Conservation (phyloP, 768 basidiomycete genomes). For the Amanita inopinata region DNA sequence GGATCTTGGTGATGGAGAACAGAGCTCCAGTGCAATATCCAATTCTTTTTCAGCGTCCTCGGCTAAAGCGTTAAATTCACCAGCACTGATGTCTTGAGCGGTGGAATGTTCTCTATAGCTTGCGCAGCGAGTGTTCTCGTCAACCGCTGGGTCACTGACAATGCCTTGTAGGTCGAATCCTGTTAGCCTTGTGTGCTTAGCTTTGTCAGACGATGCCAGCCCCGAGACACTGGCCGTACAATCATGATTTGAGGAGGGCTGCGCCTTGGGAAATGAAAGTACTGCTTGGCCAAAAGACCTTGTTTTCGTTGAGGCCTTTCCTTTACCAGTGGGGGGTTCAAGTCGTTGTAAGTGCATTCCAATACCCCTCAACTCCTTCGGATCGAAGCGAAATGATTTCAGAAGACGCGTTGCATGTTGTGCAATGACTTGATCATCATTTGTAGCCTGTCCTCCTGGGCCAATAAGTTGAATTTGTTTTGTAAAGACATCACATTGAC, state of each 20-base stretch:
- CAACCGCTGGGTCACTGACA: too few species aligned
- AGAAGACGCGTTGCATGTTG: conserved; percentile 71
- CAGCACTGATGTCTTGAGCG: conserved; percentile 67
- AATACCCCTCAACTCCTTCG: conserved; percentile 83
- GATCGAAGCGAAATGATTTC: conserved; percentile 64
- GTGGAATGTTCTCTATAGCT: conserved; percentile 48
- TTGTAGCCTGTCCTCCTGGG: conserved; percentile 59
- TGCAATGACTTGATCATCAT: conserved; percentile 62
- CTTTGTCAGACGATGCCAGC: not conserved
- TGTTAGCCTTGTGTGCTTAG: too few species aligned
- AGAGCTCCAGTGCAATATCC: conserved; percentile 54
- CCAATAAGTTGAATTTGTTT: conserved; percentile 56
- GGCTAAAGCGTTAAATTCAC: conserved; percentile 63
- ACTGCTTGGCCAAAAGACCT: conserved; percentile 39
- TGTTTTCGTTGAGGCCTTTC: conserved; percentile 14
- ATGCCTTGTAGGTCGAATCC: too few species aligned
- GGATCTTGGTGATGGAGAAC: conserved; percentile 38
- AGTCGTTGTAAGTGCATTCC: conserved; percentile 89
- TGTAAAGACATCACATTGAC: conserved; percentile 72
- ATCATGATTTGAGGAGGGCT: not conserved
- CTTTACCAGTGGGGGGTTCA: conserved; percentile 36
- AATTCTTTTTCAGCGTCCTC: conserved; percentile 60
- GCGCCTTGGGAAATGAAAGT: conserved; percentile 39
- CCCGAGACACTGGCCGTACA: not conserved
- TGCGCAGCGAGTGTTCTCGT: too few species aligned